These are phyloP conservation scores for Talaromyces verruculosus DNA, from an alignment of 2,329 filamentous ascomycete genomes.

Conservation along the genomic window DNA sequence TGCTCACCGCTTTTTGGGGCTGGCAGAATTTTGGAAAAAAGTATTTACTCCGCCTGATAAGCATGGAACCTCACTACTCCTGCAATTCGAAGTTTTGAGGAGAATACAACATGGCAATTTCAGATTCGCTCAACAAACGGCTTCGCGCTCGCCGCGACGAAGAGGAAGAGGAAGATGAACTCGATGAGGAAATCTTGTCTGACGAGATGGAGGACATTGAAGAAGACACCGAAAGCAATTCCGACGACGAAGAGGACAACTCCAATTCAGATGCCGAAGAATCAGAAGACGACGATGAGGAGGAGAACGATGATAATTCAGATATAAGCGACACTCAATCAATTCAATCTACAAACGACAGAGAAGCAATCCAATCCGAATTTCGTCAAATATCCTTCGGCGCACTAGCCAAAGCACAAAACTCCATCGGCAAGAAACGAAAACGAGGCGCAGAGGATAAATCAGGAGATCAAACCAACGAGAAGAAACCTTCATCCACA, in stretches of 20 bases:
- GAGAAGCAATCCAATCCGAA: conserved; percentile 39
- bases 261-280: conserved; percentile 21
- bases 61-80: neutral
- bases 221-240: conserved; percentile 9
- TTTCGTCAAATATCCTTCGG: conserved; percentile 76
- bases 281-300: conserved; percentile 39
- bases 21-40: conserved; percentile 9
- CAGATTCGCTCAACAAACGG: conserved; percentile 43
- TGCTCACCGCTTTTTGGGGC: neutral
- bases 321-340: conserved; percentile 12
- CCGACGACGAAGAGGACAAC: conserved; percentile 24
- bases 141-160: conserved; percentile 42
- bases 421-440: conserved; percentile 42
- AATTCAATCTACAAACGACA: conserved; percentile 28
- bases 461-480: neutral
- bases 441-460: conserved; percentile 20
- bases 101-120: conserved; percentile 35
- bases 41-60: conserved; percentile 11
- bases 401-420: conserved; percentile 83
- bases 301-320: conserved; percentile 36
- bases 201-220: conserved; percentile 13
- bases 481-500: conserved; percentile 28
- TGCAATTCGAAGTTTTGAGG: neutral
- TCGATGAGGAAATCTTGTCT: conserved; percentile 32
- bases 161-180: conserved; percentile 46